A percentile compares a stretch with the other conserved stretches of the same genome.
Evolutionary conservation across 169 alveolate species (phyloP).

Genomic region (Plasmodium adleri): DNA sequence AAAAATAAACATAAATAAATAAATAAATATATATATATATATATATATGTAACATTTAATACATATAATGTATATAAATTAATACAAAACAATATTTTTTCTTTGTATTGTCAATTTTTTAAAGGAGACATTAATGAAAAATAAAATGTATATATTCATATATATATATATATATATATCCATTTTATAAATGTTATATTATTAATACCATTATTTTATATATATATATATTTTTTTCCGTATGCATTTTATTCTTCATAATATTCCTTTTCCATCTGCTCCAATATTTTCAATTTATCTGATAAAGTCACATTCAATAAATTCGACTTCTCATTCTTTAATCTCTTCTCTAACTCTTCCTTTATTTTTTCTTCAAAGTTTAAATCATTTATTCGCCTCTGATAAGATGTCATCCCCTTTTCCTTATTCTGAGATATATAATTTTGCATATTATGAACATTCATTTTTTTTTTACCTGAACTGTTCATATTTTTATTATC

Average conservation of each 20-base stretch:
- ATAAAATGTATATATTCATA: too few species aligned
- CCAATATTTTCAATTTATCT: constrained; percentile 68
- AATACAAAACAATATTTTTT: too few species aligned
- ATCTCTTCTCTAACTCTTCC: constrained; percentile 54
- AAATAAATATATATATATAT: too few species aligned
- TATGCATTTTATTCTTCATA: constrained; percentile 16
- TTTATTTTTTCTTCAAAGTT: constrained; percentile 69
- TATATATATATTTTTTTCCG: neutral
- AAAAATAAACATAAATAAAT: too few species aligned
- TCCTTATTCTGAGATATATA: constrained; percentile 16
- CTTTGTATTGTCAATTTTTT: too few species aligned
- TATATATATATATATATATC: too few species aligned
- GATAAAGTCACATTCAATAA: constrained; percentile 56
- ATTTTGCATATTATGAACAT: neutral
- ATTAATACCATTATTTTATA: neutral
- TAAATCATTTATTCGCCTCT: constrained; percentile 19
- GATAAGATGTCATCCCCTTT: neutral
- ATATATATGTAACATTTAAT: too few species aligned
- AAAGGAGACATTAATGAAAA: too few species aligned
- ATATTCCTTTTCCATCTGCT: constrained; percentile 76
- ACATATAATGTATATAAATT: too few species aligned
- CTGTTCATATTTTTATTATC: constrained; percentile 12
- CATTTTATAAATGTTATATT: too few species aligned
- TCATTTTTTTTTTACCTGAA: neutral
- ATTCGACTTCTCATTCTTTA: constrained; percentile 54